phyloP scores from a whole-genome alignment of 495 filamentous ascomycete species.

The Trichocladium antarcticum region DNA sequence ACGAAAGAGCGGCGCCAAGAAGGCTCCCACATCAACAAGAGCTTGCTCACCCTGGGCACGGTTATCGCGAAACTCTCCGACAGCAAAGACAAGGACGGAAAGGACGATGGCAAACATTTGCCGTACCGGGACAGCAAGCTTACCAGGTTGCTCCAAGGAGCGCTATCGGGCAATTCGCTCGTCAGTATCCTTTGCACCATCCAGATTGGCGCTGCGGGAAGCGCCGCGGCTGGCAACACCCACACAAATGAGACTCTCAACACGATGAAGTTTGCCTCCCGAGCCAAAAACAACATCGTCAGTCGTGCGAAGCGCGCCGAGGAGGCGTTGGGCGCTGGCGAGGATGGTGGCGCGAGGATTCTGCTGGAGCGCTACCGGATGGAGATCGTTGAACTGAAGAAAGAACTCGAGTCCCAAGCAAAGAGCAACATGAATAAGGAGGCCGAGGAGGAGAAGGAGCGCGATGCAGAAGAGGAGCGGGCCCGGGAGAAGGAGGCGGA shows the following conservation, averaged over 20 bases:
- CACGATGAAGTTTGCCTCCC: constrained; percentile 90
- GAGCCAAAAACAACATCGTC: constrained; percentile 95
- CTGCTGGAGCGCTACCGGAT: constrained; percentile 87
- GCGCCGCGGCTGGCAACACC: constrained; percentile 48
- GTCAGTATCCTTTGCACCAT: constrained; percentile 97
- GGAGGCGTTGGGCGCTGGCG: constrained; percentile 64
- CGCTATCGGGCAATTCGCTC: constrained; percentile 83
- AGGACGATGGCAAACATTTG: constrained; percentile 74
- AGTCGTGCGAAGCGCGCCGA: constrained; percentile 94
- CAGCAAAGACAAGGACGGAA: constrained; percentile 71
- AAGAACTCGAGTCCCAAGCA: constrained; percentile 69
- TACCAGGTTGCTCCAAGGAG: constrained; percentile 83
- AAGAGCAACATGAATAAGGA: constrained; percentile 48
- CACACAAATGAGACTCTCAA: constrained; percentile 86
- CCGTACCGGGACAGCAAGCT: constrained; percentile 97
- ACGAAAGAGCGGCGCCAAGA: constrained; percentile 89
- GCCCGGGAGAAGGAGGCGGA: constrained; percentile 71
- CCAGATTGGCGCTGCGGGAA: constrained; percentile 59
- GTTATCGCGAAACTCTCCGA: constrained; percentile 81
- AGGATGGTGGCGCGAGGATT: constrained; percentile 73
- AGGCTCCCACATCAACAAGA: constrained; percentile 97
- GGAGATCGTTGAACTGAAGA: constrained; percentile 76
- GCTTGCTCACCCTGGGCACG: constrained; percentile 84
- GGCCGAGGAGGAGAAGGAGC: constrained; percentile 52
- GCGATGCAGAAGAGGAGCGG: constrained; percentile 50